Base-by-base conservation (phyloP, 2,329 filamentous ascomycete species). In the Diaporthe citrichinensis region DNA sequence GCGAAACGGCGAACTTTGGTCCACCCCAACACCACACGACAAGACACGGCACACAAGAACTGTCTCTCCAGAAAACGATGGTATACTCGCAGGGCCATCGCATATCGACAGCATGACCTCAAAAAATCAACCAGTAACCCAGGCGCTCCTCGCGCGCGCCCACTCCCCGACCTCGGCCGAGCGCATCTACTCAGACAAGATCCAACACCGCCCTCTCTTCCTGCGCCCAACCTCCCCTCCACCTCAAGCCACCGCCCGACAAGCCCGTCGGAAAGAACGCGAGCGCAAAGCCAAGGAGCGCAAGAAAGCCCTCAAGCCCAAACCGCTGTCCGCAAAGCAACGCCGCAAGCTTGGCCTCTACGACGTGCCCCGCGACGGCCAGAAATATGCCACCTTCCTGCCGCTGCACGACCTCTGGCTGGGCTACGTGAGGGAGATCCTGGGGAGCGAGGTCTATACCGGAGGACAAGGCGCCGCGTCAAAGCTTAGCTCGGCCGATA, bases 401-500 rank as follows among this genome's bases (percentile, higher is more conserved):
- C 93, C 94, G 0, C 85, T 99, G 78, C 91, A 97, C 82, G 84
- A 84, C 23, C 87, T 99, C 78, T 99, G 97, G 97, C 84, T 92
- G 51, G 92, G 90, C 4, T 99, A 99, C 84, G 94, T 97, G 81
- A 91, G 92, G 72, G 96, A 98, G 79, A 87, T 98, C 0, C 85
- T 98, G 1, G 94, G 93, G 7, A 81, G 90, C 73, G 89, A 90
- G 76, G 82, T 91, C 3, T 88, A 88, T 77, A 86, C 86, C 0
- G 88, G 93, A 25, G 90, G 90, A 0, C 86, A 90, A 4, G 84
- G 84, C 8, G 89, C 92, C 3, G 94, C 93, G 7, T 93, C 94
- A 6, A 94, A 97, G 83, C 86, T 99, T 46, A 92, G 91, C 59
- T 95, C 93, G 74, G 96, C 96, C 2, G 97, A 99, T 84, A 96